A percentile compares a stretch with the other conserved stretches of the same genome.
phyloP scores from a whole-genome alignment of 2,329 filamentous ascomycete species.

The Amphichorda felina region DNA sequence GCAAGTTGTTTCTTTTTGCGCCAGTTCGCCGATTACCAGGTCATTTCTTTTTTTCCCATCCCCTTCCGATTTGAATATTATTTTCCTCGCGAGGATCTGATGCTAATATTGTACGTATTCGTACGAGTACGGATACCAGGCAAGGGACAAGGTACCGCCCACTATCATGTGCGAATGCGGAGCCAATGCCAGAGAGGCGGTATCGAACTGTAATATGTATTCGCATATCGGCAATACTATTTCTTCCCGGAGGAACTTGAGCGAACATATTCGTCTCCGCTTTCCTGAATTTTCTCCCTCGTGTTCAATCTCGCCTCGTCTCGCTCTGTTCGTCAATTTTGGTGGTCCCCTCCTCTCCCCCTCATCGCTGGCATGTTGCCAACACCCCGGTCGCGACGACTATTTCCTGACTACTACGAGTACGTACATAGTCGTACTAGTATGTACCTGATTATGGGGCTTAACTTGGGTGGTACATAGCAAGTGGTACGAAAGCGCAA shows the following conservation, averaged over 20 bases:
- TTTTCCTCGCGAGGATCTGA: background rate
- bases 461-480: too few relatives aligned
- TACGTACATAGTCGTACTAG: background rate
- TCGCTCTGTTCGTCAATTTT: background rate
- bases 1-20: too few relatives aligned
- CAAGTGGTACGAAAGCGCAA: background rate
- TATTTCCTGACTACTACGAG: background rate
- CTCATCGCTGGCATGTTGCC: background rate
- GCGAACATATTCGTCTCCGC: too few relatives aligned
- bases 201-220: too few relatives aligned
- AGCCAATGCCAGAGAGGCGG: too few relatives aligned
- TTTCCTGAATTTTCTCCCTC: background rate
- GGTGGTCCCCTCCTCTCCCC: background rate
- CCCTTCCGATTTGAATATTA: background rate
- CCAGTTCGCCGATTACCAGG: too few relatives aligned
- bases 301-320: background rate
- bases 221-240: too few relatives aligned
- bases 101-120: too few relatives aligned
- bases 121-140: too few relatives aligned
- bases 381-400: background rate
- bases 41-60: background rate
- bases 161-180: too few relatives aligned
- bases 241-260: too few relatives aligned
- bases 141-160: too few relatives aligned
- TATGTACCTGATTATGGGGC: background rate